Evolutionary conservation across 148 eudicot species (phyloP).

Genomic region (Heliamphora exappendiculata): DNA sequence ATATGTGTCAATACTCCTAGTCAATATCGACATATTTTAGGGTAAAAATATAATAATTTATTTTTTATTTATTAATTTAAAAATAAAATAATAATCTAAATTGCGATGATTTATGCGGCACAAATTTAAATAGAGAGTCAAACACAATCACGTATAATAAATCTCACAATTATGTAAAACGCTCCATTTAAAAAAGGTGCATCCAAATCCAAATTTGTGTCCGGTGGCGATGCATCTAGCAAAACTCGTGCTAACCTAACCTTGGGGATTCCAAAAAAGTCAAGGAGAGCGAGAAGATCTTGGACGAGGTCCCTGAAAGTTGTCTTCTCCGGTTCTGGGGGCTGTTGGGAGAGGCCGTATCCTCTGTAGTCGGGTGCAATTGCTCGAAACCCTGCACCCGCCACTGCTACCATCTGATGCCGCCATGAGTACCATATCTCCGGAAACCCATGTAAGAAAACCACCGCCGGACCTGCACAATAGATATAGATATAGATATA

Average conservation of each 20-base stretch:
- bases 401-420: conserved; percentile 23
- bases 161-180: too few species aligned
- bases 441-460: conserved; percentile 25
- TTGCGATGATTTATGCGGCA: too few species aligned
- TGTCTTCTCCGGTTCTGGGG: conserved; percentile 13
- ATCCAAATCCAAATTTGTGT: too few species aligned
- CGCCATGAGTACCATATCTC: conserved; percentile 28
- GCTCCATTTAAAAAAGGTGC: too few species aligned
- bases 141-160: too few species aligned
- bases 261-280: conserved; percentile 4
- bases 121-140: too few species aligned
- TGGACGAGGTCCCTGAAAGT: conserved; percentile 20
- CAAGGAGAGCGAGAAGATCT: conserved; percentile 16
- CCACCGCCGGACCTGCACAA: conserved; percentile 17
- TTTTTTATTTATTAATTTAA: too few species aligned
- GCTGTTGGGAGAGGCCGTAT: conserved; percentile 20
- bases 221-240: too few species aligned
- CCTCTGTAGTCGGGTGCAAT: conserved; percentile 21
- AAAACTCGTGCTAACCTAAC: neutral
- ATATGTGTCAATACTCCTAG: too few species aligned
- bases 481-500: neutral
- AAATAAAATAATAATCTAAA: too few species aligned
- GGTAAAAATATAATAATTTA: too few species aligned
- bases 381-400: conserved; percentile 16
- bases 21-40: too few species aligned